Conservation (phyloP, 352 stramenopile genomes). For the Aphanomyces euteiches region DNA sequence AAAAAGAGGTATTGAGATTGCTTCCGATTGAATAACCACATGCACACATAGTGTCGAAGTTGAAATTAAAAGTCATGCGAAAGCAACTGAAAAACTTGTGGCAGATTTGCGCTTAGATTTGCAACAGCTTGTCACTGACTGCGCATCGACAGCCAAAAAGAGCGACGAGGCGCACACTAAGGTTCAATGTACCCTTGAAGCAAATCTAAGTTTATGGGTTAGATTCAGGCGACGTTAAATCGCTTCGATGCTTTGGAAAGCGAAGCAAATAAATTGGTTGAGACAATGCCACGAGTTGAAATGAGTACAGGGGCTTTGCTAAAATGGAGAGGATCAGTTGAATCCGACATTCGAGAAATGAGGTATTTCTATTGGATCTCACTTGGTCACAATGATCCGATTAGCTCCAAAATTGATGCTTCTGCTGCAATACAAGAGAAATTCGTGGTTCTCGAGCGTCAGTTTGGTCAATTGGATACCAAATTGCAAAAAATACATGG, state of each 20-base stretch:
- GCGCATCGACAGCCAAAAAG: constrained; percentile 40
- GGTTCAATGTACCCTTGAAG: not conserved
- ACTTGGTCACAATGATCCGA: not conserved
- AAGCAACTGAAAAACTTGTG: constrained; percentile 62
- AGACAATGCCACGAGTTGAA: constrained; percentile 56
- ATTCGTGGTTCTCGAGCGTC: constrained; percentile 52
- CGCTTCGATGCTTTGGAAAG: not conserved
- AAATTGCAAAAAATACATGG: constrained; percentile 36
- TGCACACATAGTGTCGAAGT: constrained; percentile 48
- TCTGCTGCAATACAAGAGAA: constrained; percentile 52
- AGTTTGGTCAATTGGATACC: constrained; percentile 49
- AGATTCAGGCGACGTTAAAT: constrained; percentile 2
- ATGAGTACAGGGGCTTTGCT: constrained; percentile 64
- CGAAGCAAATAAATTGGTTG: not conserved
- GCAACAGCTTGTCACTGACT: constrained; percentile 47
- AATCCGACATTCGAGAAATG: constrained; percentile 59
- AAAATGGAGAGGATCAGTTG: constrained; percentile 56
- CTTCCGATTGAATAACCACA: no score
- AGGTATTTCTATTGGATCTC: constrained; percentile 26
- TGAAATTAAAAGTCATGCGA: constrained; percentile 50
- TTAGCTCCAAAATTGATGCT: constrained; percentile 49
- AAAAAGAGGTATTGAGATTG: constrained; percentile 40
- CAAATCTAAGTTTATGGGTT: not conserved
- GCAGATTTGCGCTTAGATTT: constrained; percentile 58
- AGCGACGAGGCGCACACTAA: constrained; percentile 40